phyloP scores from a whole-genome alignment of 441 rosid genomes.

The Eruca vesicaria region DNA sequence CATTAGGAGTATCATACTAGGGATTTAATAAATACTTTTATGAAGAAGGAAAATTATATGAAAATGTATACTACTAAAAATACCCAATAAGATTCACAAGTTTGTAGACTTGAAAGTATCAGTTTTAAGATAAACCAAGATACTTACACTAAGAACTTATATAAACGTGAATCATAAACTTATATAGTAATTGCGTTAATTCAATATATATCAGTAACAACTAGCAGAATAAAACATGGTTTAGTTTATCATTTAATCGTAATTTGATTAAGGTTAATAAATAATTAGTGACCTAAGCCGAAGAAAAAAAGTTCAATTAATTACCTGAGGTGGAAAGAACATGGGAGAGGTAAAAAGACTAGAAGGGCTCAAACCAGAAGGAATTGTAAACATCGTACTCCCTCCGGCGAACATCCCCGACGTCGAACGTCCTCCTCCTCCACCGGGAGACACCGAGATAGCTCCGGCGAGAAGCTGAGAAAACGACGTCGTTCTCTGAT shows the following conservation, averaged over 20 bases:
- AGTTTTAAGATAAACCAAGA: not conserved
- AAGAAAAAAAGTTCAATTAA: not conserved
- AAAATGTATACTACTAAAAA: not conserved
- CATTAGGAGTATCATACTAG: not conserved
- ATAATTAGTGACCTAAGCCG: not conserved
- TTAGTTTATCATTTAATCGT: not conserved
- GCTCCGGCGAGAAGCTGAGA: constrained; percentile 92
- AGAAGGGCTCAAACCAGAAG: constrained; percentile 84
- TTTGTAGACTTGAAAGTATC: not conserved
- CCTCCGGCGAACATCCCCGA: constrained; percentile 50
- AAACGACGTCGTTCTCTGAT: constrained; percentile 48
- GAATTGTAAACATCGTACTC: constrained; percentile 61
- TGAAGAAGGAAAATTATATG: not conserved
- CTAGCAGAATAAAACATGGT: not conserved
- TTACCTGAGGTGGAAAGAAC: constrained; percentile 70
- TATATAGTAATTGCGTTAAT: not conserved
- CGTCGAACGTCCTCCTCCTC: constrained; percentile 54
- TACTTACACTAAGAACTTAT: not conserved
- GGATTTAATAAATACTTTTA: constrained; percentile 21
- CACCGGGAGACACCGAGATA: constrained; percentile 58
- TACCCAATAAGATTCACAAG: not conserved
- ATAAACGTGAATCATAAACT: not conserved
- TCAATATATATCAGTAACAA: not conserved
- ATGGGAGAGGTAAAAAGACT: constrained; percentile 80
- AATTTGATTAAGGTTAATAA: not conserved